A percentile compares a stretch with the other conserved stretches of the same genome.
These are phyloP conservation scores for Phaeotremella skinneri DNA, from an alignment of 768 basidiomycete species.

Conservation along the genomic window DNA sequence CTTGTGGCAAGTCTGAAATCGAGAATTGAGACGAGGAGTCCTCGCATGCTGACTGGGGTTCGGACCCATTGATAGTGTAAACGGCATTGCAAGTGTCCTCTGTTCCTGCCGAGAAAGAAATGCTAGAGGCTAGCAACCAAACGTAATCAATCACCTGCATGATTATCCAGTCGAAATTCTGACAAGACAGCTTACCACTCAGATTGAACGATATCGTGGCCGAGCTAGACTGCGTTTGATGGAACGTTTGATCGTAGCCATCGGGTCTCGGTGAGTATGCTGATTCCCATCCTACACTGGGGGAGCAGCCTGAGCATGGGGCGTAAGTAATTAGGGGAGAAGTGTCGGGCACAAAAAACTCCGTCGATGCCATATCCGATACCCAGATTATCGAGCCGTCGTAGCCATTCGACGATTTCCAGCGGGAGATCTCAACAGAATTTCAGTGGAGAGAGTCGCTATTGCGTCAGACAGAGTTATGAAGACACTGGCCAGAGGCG, in stretches of 20 bases:
- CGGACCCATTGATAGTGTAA: conserved; percentile 17
- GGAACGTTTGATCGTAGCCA: conserved; percentile 41
- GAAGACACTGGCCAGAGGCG: too few species aligned
- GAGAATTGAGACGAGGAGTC: neutral
- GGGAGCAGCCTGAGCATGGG: conserved; percentile 17
- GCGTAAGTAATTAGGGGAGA: conserved; percentile 35
- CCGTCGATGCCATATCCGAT: neutral
- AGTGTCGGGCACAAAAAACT: conserved; percentile 40
- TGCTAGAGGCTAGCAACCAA: conserved; percentile 1
- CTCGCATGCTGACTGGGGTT: conserved; percentile 13
- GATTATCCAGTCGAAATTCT: neutral
- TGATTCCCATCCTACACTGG: conserved; percentile 21
- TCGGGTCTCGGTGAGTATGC: conserved; percentile 23
- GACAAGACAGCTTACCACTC: conserved; percentile 21
- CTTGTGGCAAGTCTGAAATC: conserved; percentile 6
- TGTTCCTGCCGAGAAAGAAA: neutral
- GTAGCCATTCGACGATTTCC: neutral
- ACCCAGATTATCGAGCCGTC: neutral
- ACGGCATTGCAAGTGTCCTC: neutral
- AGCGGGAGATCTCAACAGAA: too few species aligned
- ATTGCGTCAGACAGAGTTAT: too few species aligned
- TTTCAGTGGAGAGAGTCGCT: too few species aligned
- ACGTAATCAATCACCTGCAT: neutral
- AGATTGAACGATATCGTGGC: conserved; percentile 32
- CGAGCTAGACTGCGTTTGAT: conserved; percentile 15